Evolutionary conservation across 306 rosid species (phyloP), one percentile per base, ranked within the genome.

Genomic region (Cicer yamashitae): DNA sequence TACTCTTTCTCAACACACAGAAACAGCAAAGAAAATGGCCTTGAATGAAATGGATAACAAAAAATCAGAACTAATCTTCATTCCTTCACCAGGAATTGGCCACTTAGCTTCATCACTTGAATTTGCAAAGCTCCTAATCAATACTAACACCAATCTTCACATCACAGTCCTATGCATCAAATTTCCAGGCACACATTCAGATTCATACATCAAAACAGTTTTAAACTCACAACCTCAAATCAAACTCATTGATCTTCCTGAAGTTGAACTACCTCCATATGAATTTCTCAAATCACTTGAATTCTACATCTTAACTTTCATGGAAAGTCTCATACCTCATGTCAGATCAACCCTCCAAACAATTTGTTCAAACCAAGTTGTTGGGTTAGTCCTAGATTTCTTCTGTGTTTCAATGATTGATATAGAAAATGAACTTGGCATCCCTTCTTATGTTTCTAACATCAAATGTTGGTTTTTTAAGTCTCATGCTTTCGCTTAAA

Each of bases 361-460:
- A 20, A 46, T 87, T 3, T 10, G 72, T 8, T 75, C 87, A 34
- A 39, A 30, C 60, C 76, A 58, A 10, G 59, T 84, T 66, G 77
- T 75, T 7, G 84, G 75, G 3, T 70, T 91, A 75, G 87, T 90
- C 43, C 80, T 90, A 51, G 89, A 88, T 83, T 81, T 86, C 71
- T 90, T 90, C 66, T 83, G 83, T 40, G 6, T 88, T 60, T 53
- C 86, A 15, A 71, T 88, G 89, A 3, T 86, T 67, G 89, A 84
- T 77, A 75, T 84, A 48, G 92, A 79, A 61, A 70, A 69, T 7
- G 87, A 88, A 60, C 43, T 86, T 2, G 80, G 82, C 2, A 81
- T 88, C 10, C 89, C 86, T 46, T 83, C 89, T 60, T 88, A 83
- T 86, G 45, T 88, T 74, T 40, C 14, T 88, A 54, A 56, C 96